Conservation (phyloP, 441 rosid species). For the Adansonia grandidieri region DNA sequence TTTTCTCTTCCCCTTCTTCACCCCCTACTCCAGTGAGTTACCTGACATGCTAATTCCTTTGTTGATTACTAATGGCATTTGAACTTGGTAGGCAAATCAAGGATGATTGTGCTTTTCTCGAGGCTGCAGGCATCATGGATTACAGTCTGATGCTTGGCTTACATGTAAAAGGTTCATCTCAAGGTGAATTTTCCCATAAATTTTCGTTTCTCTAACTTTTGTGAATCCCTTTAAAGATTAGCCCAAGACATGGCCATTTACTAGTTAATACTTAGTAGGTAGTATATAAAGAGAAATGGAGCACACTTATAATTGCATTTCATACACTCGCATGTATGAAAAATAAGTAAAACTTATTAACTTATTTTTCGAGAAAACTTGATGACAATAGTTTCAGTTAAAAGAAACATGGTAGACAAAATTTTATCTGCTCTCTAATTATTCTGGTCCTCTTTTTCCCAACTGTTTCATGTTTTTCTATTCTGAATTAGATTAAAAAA, state of each 20-base stretch:
- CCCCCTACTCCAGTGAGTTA: not conserved
- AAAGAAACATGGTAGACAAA: not conserved
- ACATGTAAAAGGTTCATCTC: constrained; percentile 39
- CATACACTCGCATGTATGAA: not conserved
- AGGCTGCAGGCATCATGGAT: constrained; percentile 55
- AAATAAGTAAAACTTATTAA: not conserved
- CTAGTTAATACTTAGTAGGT: not conserved
- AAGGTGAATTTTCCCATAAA: constrained; percentile 40
- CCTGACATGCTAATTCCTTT: not conserved
- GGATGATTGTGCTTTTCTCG: constrained; percentile 56
- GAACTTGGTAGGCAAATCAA: constrained; percentile 55
- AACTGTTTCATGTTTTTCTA: not conserved
- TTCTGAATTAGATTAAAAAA: not conserved
- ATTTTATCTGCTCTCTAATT: not conserved
- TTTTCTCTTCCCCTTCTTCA: not conserved
- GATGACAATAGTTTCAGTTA: not conserved
- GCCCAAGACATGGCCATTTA: not conserved
- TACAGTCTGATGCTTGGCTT: constrained; percentile 59
- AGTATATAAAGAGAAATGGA: not conserved
- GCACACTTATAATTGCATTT: not conserved
- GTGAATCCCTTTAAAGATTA: not conserved
- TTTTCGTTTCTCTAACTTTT: not conserved
- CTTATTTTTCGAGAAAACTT: not conserved
- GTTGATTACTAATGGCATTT: constrained; percentile 17
- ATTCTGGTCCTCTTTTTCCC: not conserved